phyloP scores from a whole-genome alignment of 768 basidiomycete genomes.

The Phylloporus sp. region DNA sequence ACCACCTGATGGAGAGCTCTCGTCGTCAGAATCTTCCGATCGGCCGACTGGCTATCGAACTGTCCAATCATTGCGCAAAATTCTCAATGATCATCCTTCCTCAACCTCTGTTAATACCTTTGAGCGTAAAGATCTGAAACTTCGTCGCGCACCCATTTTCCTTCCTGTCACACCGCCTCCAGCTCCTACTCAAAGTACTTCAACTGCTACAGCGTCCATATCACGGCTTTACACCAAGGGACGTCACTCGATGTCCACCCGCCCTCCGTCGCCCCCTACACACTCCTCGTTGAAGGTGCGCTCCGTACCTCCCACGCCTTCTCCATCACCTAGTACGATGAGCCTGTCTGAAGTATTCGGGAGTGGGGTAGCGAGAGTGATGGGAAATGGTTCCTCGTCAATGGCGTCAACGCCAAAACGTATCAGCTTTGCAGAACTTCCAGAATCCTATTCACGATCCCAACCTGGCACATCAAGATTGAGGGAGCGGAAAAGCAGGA shows the following conservation, averaged over 20 bases:
- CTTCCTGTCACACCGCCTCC: constrained; percentile 46
- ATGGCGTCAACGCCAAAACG: constrained; percentile 62
- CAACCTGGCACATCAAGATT: constrained; percentile 33
- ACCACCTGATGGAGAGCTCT: constrained; percentile 54
- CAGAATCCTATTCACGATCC: constrained; percentile 56
- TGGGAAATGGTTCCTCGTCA: constrained; percentile 44
- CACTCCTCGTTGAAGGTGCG: constrained; percentile 44
- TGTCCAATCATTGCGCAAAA: constrained; percentile 63
- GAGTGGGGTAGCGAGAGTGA: constrained; percentile 25
- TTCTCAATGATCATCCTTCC: constrained; percentile 52
- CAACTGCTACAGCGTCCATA: constrained; percentile 72
- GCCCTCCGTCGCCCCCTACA: constrained; percentile 57
- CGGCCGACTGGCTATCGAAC: constrained; percentile 55
- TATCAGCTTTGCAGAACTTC: constrained; percentile 76
- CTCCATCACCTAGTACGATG: constrained; percentile 32
- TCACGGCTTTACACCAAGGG: constrained; percentile 71
- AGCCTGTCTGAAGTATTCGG: constrained; percentile 28
- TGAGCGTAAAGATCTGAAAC: constrained; percentile 10
- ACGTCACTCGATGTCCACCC: constrained; percentile 56
- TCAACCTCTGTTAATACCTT: constrained; percentile 23
- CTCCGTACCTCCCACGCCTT: constrained; percentile 35
- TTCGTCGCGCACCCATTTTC: constrained; percentile 22
- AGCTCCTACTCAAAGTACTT: constrained; percentile 54
- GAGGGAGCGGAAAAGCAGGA: constrained; percentile 29
- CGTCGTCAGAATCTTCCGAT: constrained; percentile 55